Base-by-base conservation (phyloP, 495 filamentous ascomycete genomes). In the Hyaloscypha finlandica region DNA sequence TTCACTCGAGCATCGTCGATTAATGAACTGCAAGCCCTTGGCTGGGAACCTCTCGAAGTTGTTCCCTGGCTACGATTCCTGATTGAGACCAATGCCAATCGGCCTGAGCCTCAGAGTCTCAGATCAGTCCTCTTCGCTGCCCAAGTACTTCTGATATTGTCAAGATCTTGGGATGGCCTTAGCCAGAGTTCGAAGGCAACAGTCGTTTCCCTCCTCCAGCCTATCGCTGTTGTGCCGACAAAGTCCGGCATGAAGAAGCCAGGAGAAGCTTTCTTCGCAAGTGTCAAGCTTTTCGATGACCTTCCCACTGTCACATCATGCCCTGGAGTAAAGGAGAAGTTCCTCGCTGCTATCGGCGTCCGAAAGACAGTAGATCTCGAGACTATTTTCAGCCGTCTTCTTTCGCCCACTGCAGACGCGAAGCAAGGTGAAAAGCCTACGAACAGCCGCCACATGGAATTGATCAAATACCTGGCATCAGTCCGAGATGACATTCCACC, bases 271-370 rank as follows among this genome's bases (percentile, higher is more conserved):
- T 99, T 97, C 76, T 97, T 99, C 74, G 85, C 88, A n/a, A 89
- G 85, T 16, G 96, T 98, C 25, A 94, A 92, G 71, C 80, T 98
- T 8, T 99, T 99, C 73, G 90, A 96, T 64, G 96, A 99, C 72
- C 81, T 99, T 11, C 94, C 96, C 4, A 87, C 88, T 14, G 85
- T 97, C 11, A 83, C 85, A 65, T 86, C 83, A n/a, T 85, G 93
- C 42, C 83, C 88, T 32, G 83, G 87, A 16, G 84, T 97, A 3
- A 97, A 97, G 73, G 95, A 98, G 35, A 97, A 95, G 73, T 89
- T 97, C 64, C 77, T 99, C 55, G 78, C 81, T 3, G 86, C 91
- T 11, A 80, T 98, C 32, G 94, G 94, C 0, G 94, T 94, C n/a
- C 79, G 88, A 30, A 88, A 89, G 71, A 98, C 95, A 1, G 87